Evolutionary conservation across 2,329 filamentous ascomycete species (phyloP), one percentile per base, ranked within the genome.

Genomic region (Alternaria dauci): DNA sequence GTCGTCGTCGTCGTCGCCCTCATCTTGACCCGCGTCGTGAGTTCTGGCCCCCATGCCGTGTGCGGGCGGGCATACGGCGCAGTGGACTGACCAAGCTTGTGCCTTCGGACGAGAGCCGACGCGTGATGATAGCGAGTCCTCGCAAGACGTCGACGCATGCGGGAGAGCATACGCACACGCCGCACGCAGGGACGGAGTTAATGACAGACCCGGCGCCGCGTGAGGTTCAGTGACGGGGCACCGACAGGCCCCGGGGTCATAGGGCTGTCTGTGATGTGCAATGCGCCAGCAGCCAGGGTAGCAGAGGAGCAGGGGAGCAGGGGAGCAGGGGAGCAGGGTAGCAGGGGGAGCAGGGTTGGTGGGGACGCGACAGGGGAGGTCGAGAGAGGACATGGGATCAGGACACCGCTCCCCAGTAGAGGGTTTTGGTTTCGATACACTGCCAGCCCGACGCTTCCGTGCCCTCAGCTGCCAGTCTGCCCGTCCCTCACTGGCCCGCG

Each of bases 401-500:
- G 56, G 66, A 66, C 69, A 72, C 70, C 70, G 70, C 70, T 70
- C 67, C 59, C 58, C 61, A 63, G 55, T 71, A 72, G 56, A 52
- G 54, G 25, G 69, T 63, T 69, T 69, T 62, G 42, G 59, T 52
- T 63, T 62, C 62, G 65, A 41, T 68, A 60, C 53, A 50, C 51
- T 23, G 41, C 59, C 66, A 67, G 61, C 60, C 70, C 67, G 66
- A 69, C 64, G 47, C 63, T 69, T 53, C 65, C 66, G 64, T 62
- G 63, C 59, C 52, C 68, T 70, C 59, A 68, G 62, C 42, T 59
- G 66, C 52, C 61, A 55, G 68, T 59, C 46, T 46, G 58, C 64
- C 63, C 63, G 65, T 63, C 68, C 66, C 65, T 67, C 66, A 72
- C 54, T 72, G 70, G 69, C 63, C 69, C 66, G 68, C 69, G 65